Evolutionary conservation across 1,284 basidiomycete genomes (phyloP), one percentile per base, ranked within the genome.

Genomic region (Ganoderma resinaceum): DNA sequence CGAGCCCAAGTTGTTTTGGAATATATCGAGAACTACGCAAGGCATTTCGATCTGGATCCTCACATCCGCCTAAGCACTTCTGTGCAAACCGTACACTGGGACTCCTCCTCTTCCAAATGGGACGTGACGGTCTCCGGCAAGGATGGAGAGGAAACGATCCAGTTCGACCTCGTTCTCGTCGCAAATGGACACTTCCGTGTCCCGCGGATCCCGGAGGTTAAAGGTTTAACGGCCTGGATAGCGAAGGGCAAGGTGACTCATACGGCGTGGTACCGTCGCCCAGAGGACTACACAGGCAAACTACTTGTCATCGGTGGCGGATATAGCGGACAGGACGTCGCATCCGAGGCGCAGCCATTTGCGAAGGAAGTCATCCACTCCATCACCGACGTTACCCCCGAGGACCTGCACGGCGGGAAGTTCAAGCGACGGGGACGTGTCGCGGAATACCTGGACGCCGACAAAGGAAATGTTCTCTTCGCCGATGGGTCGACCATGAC

Each of bases 151-250:
- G 80, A 85, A 57, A 74, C 66, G 0, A 70, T 79, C 18, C 71
- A 79, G 8, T 92, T 88, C 70, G 91, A 94, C 71, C 81, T 87
- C n/a, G 76, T 94, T 43, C 79, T 94, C 42, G 82, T 93, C 26
- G 90, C 90, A 43, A 94, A 92, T 70, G 93, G 93, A 0, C 93
- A 93, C 77, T 90, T 91, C 76, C 84, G 82, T 53, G 75, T 85
- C 16, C 93, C 93, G 0, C 85, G 86, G 37, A 86, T 88, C 67
- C 92, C 92, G 2, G 70, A 80, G 40, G 83, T 84, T 14, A 85
- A 87, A 6, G 92, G 93, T 0, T 74, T 94, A 2, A 76, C 81
- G n/a, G 73, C 78, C 14, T 94, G 93, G 93, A 75, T 88, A 3
- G 76, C 77, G 1, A 70, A 77, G 2, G 81, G 84, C 12, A 85